Evolutionary conservation across 768 basidiomycete genomes (phyloP).

Genomic region (Lentinula sp.): DNA sequence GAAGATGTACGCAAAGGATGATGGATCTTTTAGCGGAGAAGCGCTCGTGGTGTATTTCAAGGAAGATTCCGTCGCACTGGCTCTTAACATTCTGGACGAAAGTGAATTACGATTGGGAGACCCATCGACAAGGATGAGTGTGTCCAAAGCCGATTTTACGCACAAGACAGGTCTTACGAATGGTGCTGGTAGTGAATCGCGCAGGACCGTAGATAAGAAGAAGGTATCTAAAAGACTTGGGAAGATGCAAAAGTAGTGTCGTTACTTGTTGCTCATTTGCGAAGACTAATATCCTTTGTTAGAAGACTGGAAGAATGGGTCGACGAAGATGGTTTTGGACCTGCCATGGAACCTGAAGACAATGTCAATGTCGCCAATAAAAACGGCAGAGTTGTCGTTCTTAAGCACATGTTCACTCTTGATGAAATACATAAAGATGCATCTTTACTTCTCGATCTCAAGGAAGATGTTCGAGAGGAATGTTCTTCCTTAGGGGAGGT

Average conservation of each 20-base stretch:
- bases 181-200: constrained; percentile 37
- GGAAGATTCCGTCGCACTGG: constrained; percentile 88
- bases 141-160: constrained; percentile 70
- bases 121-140: constrained; percentile 62
- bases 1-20: constrained; percentile 89
- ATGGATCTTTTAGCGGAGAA: constrained; percentile 88
- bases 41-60: constrained; percentile 97
- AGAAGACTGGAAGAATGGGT: constrained; percentile 95
- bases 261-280: neutral
- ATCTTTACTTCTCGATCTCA: constrained; percentile 81
- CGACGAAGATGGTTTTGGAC: constrained; percentile 89
- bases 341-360: constrained; percentile 51
- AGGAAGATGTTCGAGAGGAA: constrained; percentile 95
- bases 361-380: constrained; percentile 37
- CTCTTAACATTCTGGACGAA: constrained; percentile 82
- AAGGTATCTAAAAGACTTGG: constrained; percentile 68
- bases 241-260: constrained; percentile 76
- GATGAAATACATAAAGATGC: constrained; percentile 83
- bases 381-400: constrained; percentile 77
- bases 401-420: constrained; percentile 93
- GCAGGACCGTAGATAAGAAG: constrained; percentile 73
- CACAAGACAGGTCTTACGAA: constrained; percentile 50
- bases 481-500: constrained; percentile 88
- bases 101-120: constrained; percentile 86
- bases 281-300: neutral